Conservation (phyloP, 2,329 filamentous ascomycete genomes). For the Pseudogymnoascus sp. region DNA sequence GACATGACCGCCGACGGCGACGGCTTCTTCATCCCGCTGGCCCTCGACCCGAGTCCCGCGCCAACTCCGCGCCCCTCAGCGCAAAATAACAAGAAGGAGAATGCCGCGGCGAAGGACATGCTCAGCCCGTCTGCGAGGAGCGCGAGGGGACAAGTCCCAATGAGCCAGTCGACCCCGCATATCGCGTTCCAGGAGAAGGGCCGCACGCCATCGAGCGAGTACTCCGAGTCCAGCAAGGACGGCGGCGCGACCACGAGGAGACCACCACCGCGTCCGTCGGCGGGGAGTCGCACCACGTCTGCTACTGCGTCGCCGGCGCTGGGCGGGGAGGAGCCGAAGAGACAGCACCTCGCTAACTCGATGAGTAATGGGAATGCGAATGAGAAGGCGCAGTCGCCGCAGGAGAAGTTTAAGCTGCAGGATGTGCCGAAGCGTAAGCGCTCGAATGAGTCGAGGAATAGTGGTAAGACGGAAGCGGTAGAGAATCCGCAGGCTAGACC, state of each 20-base stretch:
- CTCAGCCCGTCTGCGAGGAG: background rate
- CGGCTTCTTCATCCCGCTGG: constrained; percentile 64
- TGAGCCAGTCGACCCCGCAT: constrained; percentile 60
- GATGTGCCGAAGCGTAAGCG: constrained; percentile 64
- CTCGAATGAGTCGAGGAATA: constrained; percentile 30
- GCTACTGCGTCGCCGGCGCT: constrained; percentile 20
- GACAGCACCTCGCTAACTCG: constrained; percentile 23
- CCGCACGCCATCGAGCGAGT: constrained; percentile 53
- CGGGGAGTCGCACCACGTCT: constrained; percentile 19
- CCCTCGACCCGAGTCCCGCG: constrained; percentile 59
- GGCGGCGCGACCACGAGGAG: constrained; percentile 41
- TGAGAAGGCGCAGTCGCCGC: constrained; percentile 28
- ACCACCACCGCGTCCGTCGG: constrained; percentile 33
- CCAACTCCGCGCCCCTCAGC: constrained; percentile 41
- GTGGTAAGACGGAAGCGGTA: constrained; percentile 30
- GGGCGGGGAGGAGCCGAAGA: constrained; percentile 21
- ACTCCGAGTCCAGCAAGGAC: constrained; percentile 36
- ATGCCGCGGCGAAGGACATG: background rate
- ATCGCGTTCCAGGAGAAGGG: constrained; percentile 86
- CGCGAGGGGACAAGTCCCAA: background rate
- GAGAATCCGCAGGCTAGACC: background rate
- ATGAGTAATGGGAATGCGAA: constrained; percentile 22
- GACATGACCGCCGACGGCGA: constrained; percentile 32
- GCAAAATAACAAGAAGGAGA: constrained; percentile 36
- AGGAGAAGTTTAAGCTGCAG: constrained; percentile 67